Percentiles rank a stretch among this genome's conserved stretches.
Conservation (phyloP, 306 rosid genomes). For the Canavalia gladiata region DNA sequence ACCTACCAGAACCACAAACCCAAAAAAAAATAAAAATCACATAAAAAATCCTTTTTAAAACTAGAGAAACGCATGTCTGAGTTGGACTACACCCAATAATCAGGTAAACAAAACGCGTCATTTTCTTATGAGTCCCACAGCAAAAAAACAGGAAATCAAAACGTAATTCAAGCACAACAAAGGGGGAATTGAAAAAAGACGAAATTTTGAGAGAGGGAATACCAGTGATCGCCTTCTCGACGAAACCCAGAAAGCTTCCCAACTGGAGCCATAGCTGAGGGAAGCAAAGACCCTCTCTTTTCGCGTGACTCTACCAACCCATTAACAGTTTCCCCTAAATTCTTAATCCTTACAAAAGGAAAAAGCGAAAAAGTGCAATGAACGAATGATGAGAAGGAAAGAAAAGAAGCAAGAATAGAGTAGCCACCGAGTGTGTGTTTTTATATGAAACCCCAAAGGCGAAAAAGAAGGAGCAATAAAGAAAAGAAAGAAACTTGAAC, state of each 20-base stretch:
- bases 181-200: not conserved
- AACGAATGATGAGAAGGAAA: conserved; percentile 48
- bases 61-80: conserved; percentile 41
- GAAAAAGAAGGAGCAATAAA: not conserved
- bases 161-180: not conserved
- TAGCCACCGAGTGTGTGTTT: conserved; percentile 56
- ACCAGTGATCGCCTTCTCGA: conserved; percentile 86
- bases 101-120: conserved; percentile 41
- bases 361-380: conserved; percentile 13
- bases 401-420: conserved; percentile 46
- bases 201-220: conserved; percentile 39
- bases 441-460: conserved; percentile 42
- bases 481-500: conserved; percentile 35
- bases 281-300: conserved; percentile 43
- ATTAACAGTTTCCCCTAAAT: conserved; percentile 53
- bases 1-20: conserved; percentile 60
- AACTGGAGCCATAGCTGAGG: conserved; percentile 78
- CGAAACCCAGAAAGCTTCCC: conserved; percentile 81
- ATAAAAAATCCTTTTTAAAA: conserved; percentile 33
- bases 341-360: conserved; percentile 42
- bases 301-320: conserved; percentile 52
- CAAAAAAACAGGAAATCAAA: not conserved
- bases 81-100: conserved; percentile 35
- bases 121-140: conserved; percentile 30
- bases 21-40: conserved; percentile 16